A percentile compares a stretch with the other conserved stretches of the same genome.
These are phyloP conservation scores for Cenococcum geophilum DNA, from an alignment of 495 filamentous ascomycete species.

Conservation along the genomic window DNA sequence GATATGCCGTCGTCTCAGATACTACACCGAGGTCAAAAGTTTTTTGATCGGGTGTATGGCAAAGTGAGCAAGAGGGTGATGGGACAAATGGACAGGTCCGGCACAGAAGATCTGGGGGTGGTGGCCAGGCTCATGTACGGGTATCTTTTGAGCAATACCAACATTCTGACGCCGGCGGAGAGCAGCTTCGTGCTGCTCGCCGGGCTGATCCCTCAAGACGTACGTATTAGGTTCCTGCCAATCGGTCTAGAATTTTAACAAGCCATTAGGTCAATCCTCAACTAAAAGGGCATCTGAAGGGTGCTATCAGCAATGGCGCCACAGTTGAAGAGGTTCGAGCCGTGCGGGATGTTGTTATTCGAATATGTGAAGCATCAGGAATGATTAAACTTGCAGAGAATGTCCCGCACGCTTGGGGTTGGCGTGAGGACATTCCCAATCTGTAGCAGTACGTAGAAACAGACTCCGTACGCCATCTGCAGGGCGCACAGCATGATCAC, in stretches of 20 bases:
- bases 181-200: conserved; percentile 52
- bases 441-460: conserved; percentile 19
- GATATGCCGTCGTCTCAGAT: conserved; percentile 39
- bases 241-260: conserved; percentile 13
- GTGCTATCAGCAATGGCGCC: conserved; percentile 50
- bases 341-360: conserved; percentile 46
- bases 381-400: conserved; percentile 40
- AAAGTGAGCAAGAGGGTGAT: conserved; percentile 49
- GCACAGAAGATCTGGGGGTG: conserved; percentile 51
- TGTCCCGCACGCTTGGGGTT: conserved; percentile 41
- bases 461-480: too few species aligned
- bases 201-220: conserved; percentile 52
- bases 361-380: conserved; percentile 46
- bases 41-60: conserved; percentile 51
- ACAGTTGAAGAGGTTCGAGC: conserved; percentile 49
- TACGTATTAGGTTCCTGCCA: conserved; percentile 12
- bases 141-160: conserved; percentile 47
- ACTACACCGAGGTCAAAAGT: conserved; percentile 44
- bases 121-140: conserved; percentile 49
- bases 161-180: conserved; percentile 43
- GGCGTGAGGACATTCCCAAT: conserved; percentile 40
- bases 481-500: too few species aligned
- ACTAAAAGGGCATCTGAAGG: conserved; percentile 51
- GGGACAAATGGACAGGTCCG: conserved; percentile 48
- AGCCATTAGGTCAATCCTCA: conserved; percentile 47